Percentiles rank a stretch among this genome's conserved stretches.
These are phyloP conservation scores for Scenedesmus sp. DNA, from an alignment of 163 green algal species.

Conservation along the genomic window DNA sequence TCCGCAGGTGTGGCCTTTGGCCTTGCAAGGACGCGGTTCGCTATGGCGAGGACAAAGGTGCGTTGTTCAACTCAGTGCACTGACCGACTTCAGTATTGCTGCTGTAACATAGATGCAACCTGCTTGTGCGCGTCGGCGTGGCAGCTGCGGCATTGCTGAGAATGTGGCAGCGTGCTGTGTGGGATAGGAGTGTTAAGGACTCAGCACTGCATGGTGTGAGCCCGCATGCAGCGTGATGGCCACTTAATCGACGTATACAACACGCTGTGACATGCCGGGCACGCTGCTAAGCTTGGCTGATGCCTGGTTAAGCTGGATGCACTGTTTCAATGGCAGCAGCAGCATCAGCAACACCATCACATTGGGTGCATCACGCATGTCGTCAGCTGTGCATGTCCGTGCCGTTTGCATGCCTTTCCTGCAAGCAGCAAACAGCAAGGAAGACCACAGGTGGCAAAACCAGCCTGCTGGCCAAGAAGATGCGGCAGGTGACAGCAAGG, in stretches of 20 bases:
- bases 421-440: conserved; percentile 43
- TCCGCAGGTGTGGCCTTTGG: not conserved
- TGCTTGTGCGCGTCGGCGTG: not conserved
- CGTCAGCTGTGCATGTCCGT: not conserved
- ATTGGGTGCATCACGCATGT: not conserved
- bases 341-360: not conserved
- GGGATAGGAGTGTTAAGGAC: not conserved
- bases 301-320: not conserved
- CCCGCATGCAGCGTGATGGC: not conserved
- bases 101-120: not conserved
- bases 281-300: not conserved
- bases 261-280: not conserved
- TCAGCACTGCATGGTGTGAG: not conserved
- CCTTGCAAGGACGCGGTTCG: not conserved
- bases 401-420: not conserved
- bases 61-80: not conserved
- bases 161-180: not conserved
- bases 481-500: not conserved
- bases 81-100: not conserved
- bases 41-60: conserved; percentile 36
- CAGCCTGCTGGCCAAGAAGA: not conserved
- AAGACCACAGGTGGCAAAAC: conserved; percentile 41
- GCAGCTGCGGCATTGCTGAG: not conserved
- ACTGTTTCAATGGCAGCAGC: not conserved
- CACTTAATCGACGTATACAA: not conserved